These are phyloP conservation scores for Perkinsus chesapeaki DNA, from an alignment of 169 alveolate species.

Conservation along the genomic window DNA sequence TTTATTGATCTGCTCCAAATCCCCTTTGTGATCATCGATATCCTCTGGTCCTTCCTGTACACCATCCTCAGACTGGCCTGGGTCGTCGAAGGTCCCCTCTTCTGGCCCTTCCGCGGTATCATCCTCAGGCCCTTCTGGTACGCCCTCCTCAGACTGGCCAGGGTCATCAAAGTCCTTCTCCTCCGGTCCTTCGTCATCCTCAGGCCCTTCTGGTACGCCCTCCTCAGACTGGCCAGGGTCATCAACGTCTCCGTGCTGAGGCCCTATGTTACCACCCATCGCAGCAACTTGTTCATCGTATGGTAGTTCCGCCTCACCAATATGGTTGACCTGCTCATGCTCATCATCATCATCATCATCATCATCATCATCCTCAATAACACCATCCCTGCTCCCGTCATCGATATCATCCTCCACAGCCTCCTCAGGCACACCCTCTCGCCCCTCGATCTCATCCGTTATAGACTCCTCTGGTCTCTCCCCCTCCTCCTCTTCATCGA, in stretches of 20 bases:
- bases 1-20: not conserved
- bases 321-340: not conserved
- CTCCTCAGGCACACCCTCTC: not conserved
- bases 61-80: not conserved
- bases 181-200: not conserved
- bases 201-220: not conserved
- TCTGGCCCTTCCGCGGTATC: not conserved
- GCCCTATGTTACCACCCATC: not conserved
- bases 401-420: not conserved
- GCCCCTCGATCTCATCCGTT: not conserved
- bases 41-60: too few species aligned
- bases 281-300: not conserved
- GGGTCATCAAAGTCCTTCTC: not conserved
- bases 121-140: not conserved
- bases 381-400: not conserved
- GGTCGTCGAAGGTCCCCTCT: not conserved
- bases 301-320: not conserved
- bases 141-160: not conserved
- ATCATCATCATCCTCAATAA: not conserved
- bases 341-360: too few species aligned
- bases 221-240: not conserved
- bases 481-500: not conserved
- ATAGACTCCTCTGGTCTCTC: not conserved
- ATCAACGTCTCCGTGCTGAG: not conserved
- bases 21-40: too few species aligned